Percentiles rank a stretch among this genome's conserved stretches.
phyloP scores from a whole-genome alignment of 164 flowering plant genomes.

The Brasenia schreberi region DNA sequence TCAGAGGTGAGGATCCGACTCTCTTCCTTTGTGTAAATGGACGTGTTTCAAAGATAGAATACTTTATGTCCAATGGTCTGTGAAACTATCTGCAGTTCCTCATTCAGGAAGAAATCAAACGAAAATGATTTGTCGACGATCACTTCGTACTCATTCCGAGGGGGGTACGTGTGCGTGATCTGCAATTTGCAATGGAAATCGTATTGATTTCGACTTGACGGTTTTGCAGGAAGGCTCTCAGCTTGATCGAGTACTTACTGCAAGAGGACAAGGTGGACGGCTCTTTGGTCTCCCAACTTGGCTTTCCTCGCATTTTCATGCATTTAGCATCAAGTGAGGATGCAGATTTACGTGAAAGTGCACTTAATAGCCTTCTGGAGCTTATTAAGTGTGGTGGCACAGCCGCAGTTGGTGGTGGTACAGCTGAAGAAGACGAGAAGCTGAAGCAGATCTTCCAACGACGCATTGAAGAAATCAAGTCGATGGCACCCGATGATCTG shows the following conservation, averaged over 20 bases:
- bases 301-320: slow-evolving; percentile 71
- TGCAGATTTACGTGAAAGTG: slow-evolving; percentile 80
- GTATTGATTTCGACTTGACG: too few species aligned
- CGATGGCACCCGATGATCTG: slow-evolving; percentile 67
- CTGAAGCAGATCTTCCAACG: slow-evolving; percentile 63
- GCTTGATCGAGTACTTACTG: slow-evolving; percentile 72
- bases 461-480: slow-evolving; percentile 52
- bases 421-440: slow-evolving; percentile 36
- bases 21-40: too few species aligned
- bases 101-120: too few species aligned
- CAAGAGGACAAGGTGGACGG: slow-evolving; percentile 64
- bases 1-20: slow-evolving; percentile 43
- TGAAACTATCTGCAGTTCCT: too few species aligned
- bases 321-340: slow-evolving; percentile 83
- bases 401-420: slow-evolving; percentile 10
- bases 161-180: too few species aligned
- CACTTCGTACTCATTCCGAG: too few species aligned
- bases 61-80: too few species aligned
- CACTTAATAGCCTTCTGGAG: slow-evolving; percentile 70
- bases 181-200: too few species aligned
- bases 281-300: slow-evolving; percentile 43
- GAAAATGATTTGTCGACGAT: too few species aligned
- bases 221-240: slow-evolving; percentile 77
- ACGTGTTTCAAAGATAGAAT: too few species aligned
- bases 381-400: slow-evolving; percentile 29